phyloP scores from a whole-genome alignment of 257 asterid species.

The Solanum piurae region DNA sequence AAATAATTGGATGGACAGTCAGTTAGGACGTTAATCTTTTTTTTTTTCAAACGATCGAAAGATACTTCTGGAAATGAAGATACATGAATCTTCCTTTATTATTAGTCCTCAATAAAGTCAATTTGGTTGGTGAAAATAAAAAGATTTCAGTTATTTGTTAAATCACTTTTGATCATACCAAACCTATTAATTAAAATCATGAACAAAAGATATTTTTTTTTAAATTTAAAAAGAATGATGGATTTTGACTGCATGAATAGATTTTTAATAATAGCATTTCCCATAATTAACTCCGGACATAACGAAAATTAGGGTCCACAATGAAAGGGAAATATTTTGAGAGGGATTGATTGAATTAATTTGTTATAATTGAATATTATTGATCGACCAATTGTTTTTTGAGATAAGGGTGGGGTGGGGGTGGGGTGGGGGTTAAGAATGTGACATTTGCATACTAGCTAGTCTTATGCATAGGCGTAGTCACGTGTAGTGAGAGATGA shows the following conservation, averaged over 20 bases:
- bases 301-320: constrained; percentile 37
- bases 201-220: not conserved
- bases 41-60: not conserved
- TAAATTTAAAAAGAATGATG: not conserved
- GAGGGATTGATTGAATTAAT: constrained; percentile 29
- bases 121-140: constrained; percentile 24
- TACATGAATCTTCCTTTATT: not conserved
- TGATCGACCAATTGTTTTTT: not conserved
- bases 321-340: constrained; percentile 11
- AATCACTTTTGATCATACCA: not conserved
- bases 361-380: constrained; percentile 4
- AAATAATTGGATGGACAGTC: not conserved
- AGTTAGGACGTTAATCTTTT: not conserved
- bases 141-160: constrained; percentile 4
- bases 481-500: too few species aligned
- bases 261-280: not conserved
- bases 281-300: constrained; percentile 49
- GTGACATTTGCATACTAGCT: not conserved
- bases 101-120: constrained; percentile 16
- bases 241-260: constrained; percentile 9
- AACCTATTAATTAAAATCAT: not conserved
- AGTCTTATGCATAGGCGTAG: not conserved
- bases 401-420: not conserved
- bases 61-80: not conserved
- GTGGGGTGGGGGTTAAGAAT: not conserved